A percentile compares a stretch with the other conserved stretches of the same genome.
Conservation (phyloP, 129 eudicot species). For the Flaveria bidentis region DNA sequence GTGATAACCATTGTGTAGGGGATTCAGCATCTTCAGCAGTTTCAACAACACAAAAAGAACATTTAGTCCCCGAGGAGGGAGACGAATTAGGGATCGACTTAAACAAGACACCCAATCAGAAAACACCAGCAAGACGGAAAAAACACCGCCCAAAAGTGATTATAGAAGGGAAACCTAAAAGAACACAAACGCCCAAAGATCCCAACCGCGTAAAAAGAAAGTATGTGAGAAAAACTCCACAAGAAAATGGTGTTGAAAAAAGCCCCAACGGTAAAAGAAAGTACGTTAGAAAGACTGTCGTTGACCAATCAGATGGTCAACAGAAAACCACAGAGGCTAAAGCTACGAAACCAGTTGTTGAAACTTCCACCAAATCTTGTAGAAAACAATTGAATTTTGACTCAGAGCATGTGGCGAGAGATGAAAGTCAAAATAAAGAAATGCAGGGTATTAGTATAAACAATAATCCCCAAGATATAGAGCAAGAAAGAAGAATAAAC, state of each 20-base stretch:
- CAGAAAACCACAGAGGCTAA: constrained; percentile 12
- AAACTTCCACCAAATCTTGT: constrained; percentile 45
- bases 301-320: constrained; percentile 26
- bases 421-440: constrained; percentile 31
- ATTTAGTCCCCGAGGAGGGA: constrained; percentile 31
- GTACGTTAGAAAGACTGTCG: constrained; percentile 62
- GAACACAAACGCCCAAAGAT: constrained; percentile 48
- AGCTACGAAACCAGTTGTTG: constrained; percentile 20
- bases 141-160: constrained; percentile 90
- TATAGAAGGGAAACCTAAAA: constrained; percentile 70
- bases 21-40: constrained; percentile 46
- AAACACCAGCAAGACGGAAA: constrained; percentile 61
- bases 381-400: constrained; percentile 61
- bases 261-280: constrained; percentile 53
- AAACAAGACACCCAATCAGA: constrained; percentile 74
- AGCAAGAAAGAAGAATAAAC: constrained; percentile 32
- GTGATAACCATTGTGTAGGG: constrained; percentile 31
- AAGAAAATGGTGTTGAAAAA: constrained; percentile 27
- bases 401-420: constrained; percentile 32
- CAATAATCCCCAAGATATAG: constrained; percentile 33
- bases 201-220: constrained; percentile 62
- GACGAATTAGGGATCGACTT: constrained; percentile 50
- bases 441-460: constrained; percentile 31
- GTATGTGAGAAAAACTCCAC: constrained; percentile 54
- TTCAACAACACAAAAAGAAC: constrained; percentile 41